phyloP scores from a whole-genome alignment of 2,329 filamentous ascomycete genomes.

The Cryphonectria naterciae region DNA sequence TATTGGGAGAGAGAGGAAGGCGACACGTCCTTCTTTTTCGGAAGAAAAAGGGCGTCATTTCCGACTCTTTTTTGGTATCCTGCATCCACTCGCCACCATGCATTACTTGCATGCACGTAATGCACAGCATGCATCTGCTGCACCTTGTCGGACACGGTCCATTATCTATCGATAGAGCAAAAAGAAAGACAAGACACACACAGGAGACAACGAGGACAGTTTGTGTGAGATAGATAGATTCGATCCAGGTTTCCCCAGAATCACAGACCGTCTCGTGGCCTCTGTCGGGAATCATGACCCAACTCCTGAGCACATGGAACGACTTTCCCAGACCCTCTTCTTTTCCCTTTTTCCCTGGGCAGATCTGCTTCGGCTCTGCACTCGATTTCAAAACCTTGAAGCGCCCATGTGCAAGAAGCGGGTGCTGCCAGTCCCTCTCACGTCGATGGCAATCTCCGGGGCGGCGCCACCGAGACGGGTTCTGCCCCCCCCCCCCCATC shows the following conservation, averaged over 20 bases:
- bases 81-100: conserved; percentile 1
- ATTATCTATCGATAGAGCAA: neutral
- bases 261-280: conserved; percentile 19
- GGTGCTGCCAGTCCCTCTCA: conserved; percentile 1
- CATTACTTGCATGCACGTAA: neutral
- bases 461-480: conserved; percentile 23
- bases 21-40: neutral
- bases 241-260: conserved; percentile 12
- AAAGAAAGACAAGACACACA: neutral
- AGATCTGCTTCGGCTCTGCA: neutral
- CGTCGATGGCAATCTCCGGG: conserved; percentile 25
- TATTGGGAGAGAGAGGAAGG: neutral
- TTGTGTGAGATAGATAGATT: neutral
- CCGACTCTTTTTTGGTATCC: neutral
- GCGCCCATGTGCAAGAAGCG: neutral
- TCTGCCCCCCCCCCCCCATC: neutral
- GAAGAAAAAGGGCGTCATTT: conserved; percentile 3
- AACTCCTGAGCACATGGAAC: neutral
- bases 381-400: neutral
- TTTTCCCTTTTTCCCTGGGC: neutral
- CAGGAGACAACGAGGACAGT: neutral
- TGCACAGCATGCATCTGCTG: conserved; percentile 4
- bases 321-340: neutral
- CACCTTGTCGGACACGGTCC: neutral
- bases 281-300: neutral